Percentiles rank a stretch among this genome's conserved stretches.
Conservation (phyloP, 331 rosid species). For the Dryas integrifolia region DNA sequence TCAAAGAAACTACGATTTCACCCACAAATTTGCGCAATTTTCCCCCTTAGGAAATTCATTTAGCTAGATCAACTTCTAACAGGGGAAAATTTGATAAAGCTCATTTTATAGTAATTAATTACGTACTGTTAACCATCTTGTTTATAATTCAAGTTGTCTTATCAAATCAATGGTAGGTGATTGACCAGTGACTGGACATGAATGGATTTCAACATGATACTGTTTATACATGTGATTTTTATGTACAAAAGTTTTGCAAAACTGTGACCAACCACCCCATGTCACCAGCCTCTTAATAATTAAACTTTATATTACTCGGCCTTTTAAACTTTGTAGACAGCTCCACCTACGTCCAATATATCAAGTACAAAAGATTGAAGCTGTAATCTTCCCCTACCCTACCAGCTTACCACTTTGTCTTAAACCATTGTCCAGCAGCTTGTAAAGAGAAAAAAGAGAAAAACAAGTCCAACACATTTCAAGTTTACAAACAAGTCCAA, state of each 20-base stretch:
- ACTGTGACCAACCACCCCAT: neutral
- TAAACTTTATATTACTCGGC: neutral
- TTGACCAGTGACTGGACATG: neutral
- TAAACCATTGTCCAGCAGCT: neutral
- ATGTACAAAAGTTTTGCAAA: neutral
- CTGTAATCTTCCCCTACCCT: neutral
- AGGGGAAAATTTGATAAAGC: too few species aligned
- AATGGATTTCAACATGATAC: neutral
- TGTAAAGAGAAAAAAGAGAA: neutral
- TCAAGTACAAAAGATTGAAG: neutral
- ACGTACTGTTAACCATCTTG: too few species aligned
- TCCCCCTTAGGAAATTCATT: too few species aligned
- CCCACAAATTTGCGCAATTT: too few species aligned
- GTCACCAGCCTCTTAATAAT: neutral
- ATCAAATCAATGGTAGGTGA: neutral
- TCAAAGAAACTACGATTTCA: too few species aligned
- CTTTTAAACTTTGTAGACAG: neutral
- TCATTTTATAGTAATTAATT: too few species aligned
- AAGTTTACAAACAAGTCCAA: too few species aligned
- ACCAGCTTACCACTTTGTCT: neutral
- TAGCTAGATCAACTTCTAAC: too few species aligned
- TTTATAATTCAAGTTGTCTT: too few species aligned
- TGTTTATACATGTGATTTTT: neutral
- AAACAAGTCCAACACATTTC: too few species aligned
- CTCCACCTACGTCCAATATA: slow-evolving; percentile 4